These are phyloP conservation scores for Pelagophyceae sp. DNA, from an alignment of 352 stramenopile genomes.

Conservation along the genomic window DNA sequence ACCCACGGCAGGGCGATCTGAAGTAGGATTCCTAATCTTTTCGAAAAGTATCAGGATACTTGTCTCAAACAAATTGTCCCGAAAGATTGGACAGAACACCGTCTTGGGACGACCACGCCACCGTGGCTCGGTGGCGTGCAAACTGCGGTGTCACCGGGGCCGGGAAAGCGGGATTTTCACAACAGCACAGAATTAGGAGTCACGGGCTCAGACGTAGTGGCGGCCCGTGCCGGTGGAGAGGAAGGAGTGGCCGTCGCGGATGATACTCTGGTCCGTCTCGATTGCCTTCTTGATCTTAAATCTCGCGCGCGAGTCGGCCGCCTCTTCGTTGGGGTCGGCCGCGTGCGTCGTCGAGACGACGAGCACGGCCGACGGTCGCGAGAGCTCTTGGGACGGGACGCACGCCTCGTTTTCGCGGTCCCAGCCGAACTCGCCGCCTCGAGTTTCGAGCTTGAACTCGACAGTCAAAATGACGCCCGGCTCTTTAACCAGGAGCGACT, in stretches of 20 bases:
- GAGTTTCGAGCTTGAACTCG: not conserved
- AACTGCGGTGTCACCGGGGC: no score
- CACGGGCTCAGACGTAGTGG: not conserved
- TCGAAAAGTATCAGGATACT: no score
- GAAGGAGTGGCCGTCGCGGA: not conserved
- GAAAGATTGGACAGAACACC: no score
- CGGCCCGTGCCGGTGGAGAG: not conserved
- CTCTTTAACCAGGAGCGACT: not conserved
- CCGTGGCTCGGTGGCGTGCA: no score
- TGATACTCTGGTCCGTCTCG: not conserved
- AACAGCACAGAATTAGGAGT: not conserved
- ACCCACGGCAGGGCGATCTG: no score
- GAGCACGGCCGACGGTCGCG: not conserved
- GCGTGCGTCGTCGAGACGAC: not conserved
- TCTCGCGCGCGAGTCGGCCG: not conserved
- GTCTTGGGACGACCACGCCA: no score
- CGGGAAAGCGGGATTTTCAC: no score
- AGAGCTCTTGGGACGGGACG: not conserved
- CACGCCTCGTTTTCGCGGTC: not conserved
- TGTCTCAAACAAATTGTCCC: no score
- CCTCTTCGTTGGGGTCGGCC: not conserved
- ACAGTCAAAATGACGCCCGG: not conserved
- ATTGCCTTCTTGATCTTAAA: not conserved
- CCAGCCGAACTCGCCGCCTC: conserved; percentile 3
- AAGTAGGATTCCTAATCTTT: no score